Conservation (phyloP, 345 rosid species). For the Eucalyptus urophylla region DNA sequence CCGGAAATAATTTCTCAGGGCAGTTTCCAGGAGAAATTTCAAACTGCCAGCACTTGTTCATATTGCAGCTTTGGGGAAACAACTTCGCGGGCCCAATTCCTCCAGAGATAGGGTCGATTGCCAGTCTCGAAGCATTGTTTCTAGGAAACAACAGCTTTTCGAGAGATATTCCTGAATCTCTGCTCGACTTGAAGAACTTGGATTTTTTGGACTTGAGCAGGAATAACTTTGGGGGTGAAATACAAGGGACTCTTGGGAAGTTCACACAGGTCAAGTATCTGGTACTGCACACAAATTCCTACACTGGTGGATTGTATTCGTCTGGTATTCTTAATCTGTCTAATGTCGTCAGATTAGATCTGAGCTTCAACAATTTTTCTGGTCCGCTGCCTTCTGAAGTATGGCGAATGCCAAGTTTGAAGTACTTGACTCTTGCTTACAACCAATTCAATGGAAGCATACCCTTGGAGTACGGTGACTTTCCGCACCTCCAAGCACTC, state of each 20-base stretch:
- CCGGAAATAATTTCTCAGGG: slow-evolving; percentile 44
- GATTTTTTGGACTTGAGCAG: slow-evolving; percentile 59
- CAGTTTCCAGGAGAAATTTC: slow-evolving; percentile 34
- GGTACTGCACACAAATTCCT: slow-evolving; percentile 44
- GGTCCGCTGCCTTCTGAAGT: slow-evolving; percentile 60
- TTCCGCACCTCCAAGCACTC: slow-evolving; percentile 52
- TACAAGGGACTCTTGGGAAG: slow-evolving; percentile 63
- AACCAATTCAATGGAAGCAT: slow-evolving; percentile 58
- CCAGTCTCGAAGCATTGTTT: slow-evolving; percentile 44
- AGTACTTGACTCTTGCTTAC: slow-evolving; percentile 48
- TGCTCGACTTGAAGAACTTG: slow-evolving; percentile 42
- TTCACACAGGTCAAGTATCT: slow-evolving; percentile 54
- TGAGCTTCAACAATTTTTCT: slow-evolving; percentile 62
- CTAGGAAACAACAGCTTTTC: slow-evolving; percentile 63
- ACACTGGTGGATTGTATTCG: slow-evolving; percentile 44
- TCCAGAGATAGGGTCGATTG: slow-evolving; percentile 44
- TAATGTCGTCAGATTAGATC: slow-evolving; percentile 48
- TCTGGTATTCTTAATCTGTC: slow-evolving; percentile 59
- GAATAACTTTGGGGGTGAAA: slow-evolving; percentile 50
- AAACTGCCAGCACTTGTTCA: slow-evolving; percentile 36
- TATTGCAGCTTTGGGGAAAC: slow-evolving; percentile 62
- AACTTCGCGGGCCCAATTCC: slow-evolving; percentile 49
- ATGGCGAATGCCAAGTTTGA: slow-evolving; percentile 40
- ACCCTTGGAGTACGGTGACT: slow-evolving; percentile 60
- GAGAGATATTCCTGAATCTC: slow-evolving; percentile 48